phyloP scores from a whole-genome alignment of 2,329 filamentous ascomycete genomes.

The Botrytis byssoidea region DNA sequence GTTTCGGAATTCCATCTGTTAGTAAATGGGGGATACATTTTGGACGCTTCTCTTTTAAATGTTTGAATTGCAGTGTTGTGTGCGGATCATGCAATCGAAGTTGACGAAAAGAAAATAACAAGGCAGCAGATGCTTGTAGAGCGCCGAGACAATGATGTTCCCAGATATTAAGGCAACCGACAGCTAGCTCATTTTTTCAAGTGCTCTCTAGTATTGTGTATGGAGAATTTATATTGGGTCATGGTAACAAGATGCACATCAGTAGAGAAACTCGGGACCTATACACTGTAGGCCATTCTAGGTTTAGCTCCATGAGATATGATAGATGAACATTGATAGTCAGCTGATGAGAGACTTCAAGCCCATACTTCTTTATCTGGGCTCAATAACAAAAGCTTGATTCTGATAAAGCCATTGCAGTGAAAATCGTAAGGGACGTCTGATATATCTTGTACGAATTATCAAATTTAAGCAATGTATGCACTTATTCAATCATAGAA shows the following conservation, averaged over 20 bases:
- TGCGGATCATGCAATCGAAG: neutral
- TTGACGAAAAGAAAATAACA: slow-evolving; percentile 5
- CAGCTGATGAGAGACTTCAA: slow-evolving; percentile 5
- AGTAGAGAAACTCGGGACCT: slow-evolving; percentile 3
- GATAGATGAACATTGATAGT: neutral
- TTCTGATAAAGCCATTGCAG: neutral
- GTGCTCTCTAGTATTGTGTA: neutral
- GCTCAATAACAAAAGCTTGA: neutral
- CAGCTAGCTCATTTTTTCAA: neutral
- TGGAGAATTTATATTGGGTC: neutral
- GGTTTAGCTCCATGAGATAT: neutral
- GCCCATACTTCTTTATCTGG: neutral
- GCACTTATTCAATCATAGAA: neutral
- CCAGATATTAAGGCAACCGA: neutral
- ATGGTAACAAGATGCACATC: neutral
- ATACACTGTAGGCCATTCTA: neutral
- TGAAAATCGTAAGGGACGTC: neutral
- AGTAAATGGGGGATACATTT: slow-evolving; percentile 17
- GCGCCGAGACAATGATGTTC: neutral
- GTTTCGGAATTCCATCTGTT: slow-evolving; percentile 11
- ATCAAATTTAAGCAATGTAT: neutral
- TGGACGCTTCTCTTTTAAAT: neutral
- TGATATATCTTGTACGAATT: neutral
- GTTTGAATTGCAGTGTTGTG: neutral
- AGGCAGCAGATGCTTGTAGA: neutral